Evolutionary conservation across 2,329 filamentous ascomycete genomes (phyloP).

Genomic region (Paraphoma sp.): DNA sequence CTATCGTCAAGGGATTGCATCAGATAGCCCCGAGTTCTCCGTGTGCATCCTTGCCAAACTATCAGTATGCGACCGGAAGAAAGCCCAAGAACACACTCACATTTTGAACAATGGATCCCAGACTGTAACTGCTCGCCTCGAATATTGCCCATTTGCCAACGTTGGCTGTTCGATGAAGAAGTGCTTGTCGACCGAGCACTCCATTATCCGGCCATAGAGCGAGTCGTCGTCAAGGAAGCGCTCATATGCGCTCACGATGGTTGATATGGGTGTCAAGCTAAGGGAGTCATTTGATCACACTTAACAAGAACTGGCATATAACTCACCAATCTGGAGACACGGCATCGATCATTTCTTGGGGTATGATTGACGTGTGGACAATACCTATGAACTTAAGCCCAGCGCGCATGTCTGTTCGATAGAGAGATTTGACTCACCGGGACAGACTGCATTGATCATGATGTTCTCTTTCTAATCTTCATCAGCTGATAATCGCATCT

Average conservation of each 20-base stretch:
- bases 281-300: conserved; percentile 1
- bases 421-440: conserved; percentile 21
- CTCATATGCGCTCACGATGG: conserved; percentile 56
- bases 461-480: conserved; percentile 54
- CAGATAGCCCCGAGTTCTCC: conserved; percentile 50
- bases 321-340: conserved; percentile 31
- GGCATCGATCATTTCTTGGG: conserved; percentile 35
- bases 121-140: conserved; percentile 53
- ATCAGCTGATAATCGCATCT: conserved; percentile 5
- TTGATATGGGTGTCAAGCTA: conserved; percentile 47
- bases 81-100: conserved; percentile 10
- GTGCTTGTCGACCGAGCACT: conserved; percentile 53
- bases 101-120: conserved; percentile 59
- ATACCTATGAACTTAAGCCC: conserved; percentile 41
- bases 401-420: neutral
- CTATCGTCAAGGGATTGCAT: conserved; percentile 38
- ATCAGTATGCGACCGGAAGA: conserved; percentile 3
- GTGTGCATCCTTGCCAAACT: conserved; percentile 43
- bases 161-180: conserved; percentile 47
- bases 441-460: conserved; percentile 57
- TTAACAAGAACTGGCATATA: neutral
- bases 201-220: conserved; percentile 53
- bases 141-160: conserved; percentile 51
- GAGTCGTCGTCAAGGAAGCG: conserved; percentile 55
- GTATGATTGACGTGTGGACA: conserved; percentile 50